Evolutionary conservation across 1,284 basidiomycete species (phyloP).

Genomic region (Leccinum ponderosum): DNA sequence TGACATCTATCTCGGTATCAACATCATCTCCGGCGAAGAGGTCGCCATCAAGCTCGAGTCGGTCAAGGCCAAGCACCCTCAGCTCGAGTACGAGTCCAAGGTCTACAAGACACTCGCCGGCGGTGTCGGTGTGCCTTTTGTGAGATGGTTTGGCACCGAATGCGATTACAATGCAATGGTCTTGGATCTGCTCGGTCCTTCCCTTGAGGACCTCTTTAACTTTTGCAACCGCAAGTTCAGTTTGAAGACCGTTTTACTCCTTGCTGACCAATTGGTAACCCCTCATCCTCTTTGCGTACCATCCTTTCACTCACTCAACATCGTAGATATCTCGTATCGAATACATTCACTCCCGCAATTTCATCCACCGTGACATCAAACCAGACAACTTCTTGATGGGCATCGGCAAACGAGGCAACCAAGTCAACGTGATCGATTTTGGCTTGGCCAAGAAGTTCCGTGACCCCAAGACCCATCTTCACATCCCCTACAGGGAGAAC

Average conservation of each 20-base stretch:
- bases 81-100: slow-evolving; percentile 96
- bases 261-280: slow-evolving; percentile 94
- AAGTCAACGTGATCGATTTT: slow-evolving; percentile 99
- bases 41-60: slow-evolving; percentile 99
- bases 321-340: slow-evolving; percentile 95
- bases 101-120: slow-evolving; percentile 98
- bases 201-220: slow-evolving; percentile 99
- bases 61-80: slow-evolving; percentile 99
- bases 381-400: slow-evolving; percentile 99
- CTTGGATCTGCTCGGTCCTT: slow-evolving; percentile 95
- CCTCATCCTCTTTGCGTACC: background rate
- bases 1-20: slow-evolving; percentile 99
- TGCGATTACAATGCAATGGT: slow-evolving; percentile 99
- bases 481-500: slow-evolving; percentile 99
- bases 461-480: slow-evolving; percentile 98
- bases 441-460: slow-evolving; percentile 99
- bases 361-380: slow-evolving; percentile 91
- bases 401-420: slow-evolving; percentile 98
- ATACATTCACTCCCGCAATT: slow-evolving; percentile 99
- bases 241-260: slow-evolving; percentile 94
- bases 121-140: slow-evolving; percentile 97
- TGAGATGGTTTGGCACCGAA: slow-evolving; percentile 98
- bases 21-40: slow-evolving; percentile 99
- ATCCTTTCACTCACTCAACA: background rate
- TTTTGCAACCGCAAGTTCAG: slow-evolving; percentile 99